phyloP scores from a whole-genome alignment of 2,329 filamentous ascomycete genomes.

The Amphichorda felina region DNA sequence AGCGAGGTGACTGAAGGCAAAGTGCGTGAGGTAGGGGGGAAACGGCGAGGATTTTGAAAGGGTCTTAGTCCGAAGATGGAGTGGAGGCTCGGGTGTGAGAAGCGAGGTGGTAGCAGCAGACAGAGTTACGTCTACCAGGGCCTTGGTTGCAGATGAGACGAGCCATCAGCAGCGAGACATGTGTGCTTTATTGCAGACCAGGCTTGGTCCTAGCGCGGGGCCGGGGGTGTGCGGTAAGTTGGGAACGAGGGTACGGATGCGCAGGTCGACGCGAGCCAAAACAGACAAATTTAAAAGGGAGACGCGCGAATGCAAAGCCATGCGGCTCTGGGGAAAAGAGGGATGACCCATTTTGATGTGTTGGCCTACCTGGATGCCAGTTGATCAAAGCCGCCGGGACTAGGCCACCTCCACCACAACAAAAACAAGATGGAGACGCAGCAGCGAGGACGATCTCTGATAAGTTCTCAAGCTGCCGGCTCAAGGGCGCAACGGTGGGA shows the following conservation, averaged over 20 bases:
- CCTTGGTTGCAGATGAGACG: constrained; percentile 14
- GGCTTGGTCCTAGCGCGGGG: constrained; percentile 32
- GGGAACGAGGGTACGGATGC: neutral
- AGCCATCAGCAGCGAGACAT: constrained; percentile 47
- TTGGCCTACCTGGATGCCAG: constrained; percentile 79
- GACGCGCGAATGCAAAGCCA: constrained; percentile 4
- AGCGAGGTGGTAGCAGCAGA: constrained; percentile 13
- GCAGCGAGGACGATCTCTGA: constrained; percentile 34
- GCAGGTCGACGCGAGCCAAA: constrained; percentile 2
- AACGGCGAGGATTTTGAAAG: constrained; percentile 4
- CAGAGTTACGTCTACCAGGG: neutral
- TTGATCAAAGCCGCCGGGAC: constrained; percentile 53
- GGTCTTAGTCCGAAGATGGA: constrained; percentile 7
- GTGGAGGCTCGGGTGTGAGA: constrained; percentile 11
- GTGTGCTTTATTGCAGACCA: constrained; percentile 55
- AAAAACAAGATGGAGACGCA: constrained; percentile 34
- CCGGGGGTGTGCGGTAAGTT: constrained; percentile 28
- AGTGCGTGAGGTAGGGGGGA: constrained; percentile 1
- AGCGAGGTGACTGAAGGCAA: too few relatives aligned
- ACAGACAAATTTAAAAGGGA: too few relatives aligned
- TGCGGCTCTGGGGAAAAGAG: constrained; percentile 22
- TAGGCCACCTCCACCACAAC: constrained; percentile 48
- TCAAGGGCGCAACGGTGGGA: too few relatives aligned
- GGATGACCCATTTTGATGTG: constrained; percentile 74
- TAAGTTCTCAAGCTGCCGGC: constrained; percentile 4